Conservation (phyloP, 768 basidiomycete species). For the Stropharia rugosoannulata region DNA sequence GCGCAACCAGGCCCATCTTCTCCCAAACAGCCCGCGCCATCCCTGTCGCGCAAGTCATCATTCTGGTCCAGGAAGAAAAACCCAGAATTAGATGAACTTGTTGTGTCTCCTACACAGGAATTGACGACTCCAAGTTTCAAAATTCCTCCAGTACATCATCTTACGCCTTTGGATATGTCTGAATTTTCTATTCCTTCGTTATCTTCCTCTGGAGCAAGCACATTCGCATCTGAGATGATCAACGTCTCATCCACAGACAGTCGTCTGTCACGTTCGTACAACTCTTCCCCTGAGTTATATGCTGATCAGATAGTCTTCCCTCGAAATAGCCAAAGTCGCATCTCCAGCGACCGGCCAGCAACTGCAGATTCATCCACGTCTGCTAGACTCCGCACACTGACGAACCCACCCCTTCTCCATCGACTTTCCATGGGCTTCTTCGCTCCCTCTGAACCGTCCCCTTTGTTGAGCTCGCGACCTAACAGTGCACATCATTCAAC, state of each 20-base stretch:
- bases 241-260: constrained; percentile 3
- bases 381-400: constrained; percentile 41
- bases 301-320: not conserved
- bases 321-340: not conserved
- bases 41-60: constrained; percentile 56
- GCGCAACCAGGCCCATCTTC: constrained; percentile 21
- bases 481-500: constrained; percentile 14
- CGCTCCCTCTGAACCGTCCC: constrained; percentile 37
- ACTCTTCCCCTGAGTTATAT: constrained; percentile 4
- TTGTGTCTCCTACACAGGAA: constrained; percentile 7
- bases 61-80: constrained; percentile 63
- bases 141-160: constrained; percentile 27
- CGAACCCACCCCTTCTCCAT: constrained; percentile 70
- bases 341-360: not conserved
- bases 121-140: constrained; percentile 6
- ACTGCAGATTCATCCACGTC: not conserved
- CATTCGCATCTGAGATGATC: not conserved
- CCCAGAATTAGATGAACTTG: constrained; percentile 2
- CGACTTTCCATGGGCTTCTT: constrained; percentile 70
- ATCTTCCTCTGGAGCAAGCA: not conserved
- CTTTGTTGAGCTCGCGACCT: constrained; percentile 22
- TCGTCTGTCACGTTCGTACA: not conserved
- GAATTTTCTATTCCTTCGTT: constrained; percentile 5
- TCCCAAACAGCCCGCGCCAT: constrained; percentile 32
- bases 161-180: constrained; percentile 25